Evolutionary conservation across 129 eudicot genomes (phyloP).

Genomic region (Logfia minima): DNA sequence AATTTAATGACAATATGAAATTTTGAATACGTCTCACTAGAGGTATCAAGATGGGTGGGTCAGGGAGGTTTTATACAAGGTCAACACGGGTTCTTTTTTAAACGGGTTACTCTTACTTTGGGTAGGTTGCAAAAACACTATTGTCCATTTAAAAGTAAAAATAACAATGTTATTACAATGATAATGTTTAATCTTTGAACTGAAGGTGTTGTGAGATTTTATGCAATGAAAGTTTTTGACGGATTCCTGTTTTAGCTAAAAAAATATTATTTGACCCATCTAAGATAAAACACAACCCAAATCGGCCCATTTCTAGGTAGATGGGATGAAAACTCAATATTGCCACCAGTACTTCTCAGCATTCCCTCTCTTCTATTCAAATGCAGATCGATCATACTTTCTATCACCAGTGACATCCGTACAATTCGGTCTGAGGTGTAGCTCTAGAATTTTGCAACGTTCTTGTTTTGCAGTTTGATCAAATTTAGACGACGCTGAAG

Average conservation of each 20-base stretch:
- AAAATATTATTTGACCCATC: neutral
- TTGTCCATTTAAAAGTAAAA: neutral
- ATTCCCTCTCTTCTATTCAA: conserved; percentile 4
- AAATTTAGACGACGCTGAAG: neutral
- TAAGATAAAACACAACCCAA: neutral
- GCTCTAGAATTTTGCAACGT: neutral
- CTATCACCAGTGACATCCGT: conserved; percentile 95
- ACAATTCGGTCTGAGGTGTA: conserved; percentile 87
- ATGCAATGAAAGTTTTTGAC: neutral
- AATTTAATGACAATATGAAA: neutral
- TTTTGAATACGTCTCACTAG: neutral
- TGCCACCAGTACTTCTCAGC: conserved; percentile 14
- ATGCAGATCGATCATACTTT: conserved; percentile 76
- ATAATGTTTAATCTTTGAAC: neutral
- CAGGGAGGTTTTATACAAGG: neutral
- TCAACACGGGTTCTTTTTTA: neutral
- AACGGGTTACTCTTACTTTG: neutral
- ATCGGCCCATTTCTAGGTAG: neutral
- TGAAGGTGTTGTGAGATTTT: neutral
- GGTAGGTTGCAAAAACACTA: neutral
- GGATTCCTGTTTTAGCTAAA: neutral
- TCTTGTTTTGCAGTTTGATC: neutral
- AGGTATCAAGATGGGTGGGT: neutral
- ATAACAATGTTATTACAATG: neutral
- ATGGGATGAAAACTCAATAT: neutral